Conservation (phyloP, 2,329 filamentous ascomycete species). For the Apiospora kogelbergensis region DNA sequence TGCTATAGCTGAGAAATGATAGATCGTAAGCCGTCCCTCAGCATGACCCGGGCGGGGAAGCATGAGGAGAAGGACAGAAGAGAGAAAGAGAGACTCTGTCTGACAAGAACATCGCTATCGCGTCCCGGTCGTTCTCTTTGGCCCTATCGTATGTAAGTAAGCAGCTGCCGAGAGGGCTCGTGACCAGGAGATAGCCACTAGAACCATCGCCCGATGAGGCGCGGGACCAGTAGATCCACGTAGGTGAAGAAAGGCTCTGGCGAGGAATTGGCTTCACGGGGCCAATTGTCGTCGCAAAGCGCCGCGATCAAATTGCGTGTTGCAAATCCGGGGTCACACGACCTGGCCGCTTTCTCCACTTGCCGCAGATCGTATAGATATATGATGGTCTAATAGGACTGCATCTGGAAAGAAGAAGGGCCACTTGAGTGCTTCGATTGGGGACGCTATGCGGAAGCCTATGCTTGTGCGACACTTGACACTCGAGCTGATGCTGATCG, state of each 20-base stretch:
- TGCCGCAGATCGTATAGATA: background rate
- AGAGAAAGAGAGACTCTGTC: background rate
- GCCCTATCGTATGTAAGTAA: background rate
- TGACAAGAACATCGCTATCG: background rate
- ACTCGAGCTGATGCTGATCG: background rate
- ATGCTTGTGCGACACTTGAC: background rate
- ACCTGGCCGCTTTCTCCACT: background rate
- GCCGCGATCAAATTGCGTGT: background rate
- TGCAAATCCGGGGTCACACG: constrained; percentile 5
- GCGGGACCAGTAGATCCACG: background rate
- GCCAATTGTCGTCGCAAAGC: background rate
- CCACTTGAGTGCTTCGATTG: background rate
- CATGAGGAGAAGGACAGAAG: background rate
- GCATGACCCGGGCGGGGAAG: background rate
- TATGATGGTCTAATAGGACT: background rate
- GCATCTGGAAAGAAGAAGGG: constrained; percentile 1
- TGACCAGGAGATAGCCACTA: background rate
- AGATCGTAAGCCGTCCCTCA: background rate
- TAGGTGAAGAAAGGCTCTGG: background rate
- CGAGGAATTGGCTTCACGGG: background rate
- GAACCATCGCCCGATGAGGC: background rate
- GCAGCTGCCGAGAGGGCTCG: background rate
- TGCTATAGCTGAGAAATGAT: background rate
- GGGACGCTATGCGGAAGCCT: background rate
- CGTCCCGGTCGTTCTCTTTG: background rate